Percentiles rank a stretch among this genome's conserved stretches.
Conservation (phyloP, 2,329 filamentous ascomycete species). For the Aspergillus viridinutans region DNA sequence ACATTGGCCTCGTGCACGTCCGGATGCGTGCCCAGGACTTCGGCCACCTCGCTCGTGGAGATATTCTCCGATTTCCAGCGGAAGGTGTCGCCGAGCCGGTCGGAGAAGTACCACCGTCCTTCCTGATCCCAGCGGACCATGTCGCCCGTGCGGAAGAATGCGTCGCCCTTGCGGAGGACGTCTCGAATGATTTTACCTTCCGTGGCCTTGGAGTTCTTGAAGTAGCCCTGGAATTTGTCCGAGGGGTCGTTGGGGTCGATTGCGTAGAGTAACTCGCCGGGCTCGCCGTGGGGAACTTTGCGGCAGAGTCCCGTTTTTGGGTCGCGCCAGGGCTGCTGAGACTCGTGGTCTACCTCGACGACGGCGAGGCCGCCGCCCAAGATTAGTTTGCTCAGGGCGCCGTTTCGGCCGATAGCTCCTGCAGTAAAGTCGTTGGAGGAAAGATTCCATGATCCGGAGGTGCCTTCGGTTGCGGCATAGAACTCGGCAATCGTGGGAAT, state of each 20-base stretch:
- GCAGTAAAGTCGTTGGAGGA: slow-evolving; percentile 66
- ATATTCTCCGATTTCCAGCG: slow-evolving; percentile 73
- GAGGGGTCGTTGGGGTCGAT: slow-evolving; percentile 62
- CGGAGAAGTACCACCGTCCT: slow-evolving; percentile 72
- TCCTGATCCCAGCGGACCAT: slow-evolving; percentile 67
- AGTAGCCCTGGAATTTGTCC: slow-evolving; percentile 75
- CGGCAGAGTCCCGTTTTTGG: slow-evolving; percentile 66
- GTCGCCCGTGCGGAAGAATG: slow-evolving; percentile 82
- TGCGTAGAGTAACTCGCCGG: slow-evolving; percentile 72
- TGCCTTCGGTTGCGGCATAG: slow-evolving; percentile 73
- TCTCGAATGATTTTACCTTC: slow-evolving; percentile 68
- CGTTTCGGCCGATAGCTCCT: slow-evolving; percentile 75
- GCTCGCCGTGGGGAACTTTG: slow-evolving; percentile 54
- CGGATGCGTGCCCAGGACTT: slow-evolving; percentile 64
- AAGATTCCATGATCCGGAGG: slow-evolving; percentile 66
- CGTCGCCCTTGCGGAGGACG: slow-evolving; percentile 71
- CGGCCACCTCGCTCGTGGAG: slow-evolving; percentile 75
- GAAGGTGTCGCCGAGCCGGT: slow-evolving; percentile 56
- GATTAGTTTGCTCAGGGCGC: slow-evolving; percentile 56
- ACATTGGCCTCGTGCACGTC: slow-evolving; percentile 75
- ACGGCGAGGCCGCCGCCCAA: slow-evolving; percentile 52
- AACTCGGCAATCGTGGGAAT: slow-evolving; percentile 73
- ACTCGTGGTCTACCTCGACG: slow-evolving; percentile 67
- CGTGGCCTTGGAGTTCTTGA: slow-evolving; percentile 66
- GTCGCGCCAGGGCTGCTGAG: slow-evolving; percentile 64